These are phyloP conservation scores for Colletotrichum agaves DNA, from an alignment of 2,329 filamentous ascomycete genomes.

Conservation along the genomic window DNA sequence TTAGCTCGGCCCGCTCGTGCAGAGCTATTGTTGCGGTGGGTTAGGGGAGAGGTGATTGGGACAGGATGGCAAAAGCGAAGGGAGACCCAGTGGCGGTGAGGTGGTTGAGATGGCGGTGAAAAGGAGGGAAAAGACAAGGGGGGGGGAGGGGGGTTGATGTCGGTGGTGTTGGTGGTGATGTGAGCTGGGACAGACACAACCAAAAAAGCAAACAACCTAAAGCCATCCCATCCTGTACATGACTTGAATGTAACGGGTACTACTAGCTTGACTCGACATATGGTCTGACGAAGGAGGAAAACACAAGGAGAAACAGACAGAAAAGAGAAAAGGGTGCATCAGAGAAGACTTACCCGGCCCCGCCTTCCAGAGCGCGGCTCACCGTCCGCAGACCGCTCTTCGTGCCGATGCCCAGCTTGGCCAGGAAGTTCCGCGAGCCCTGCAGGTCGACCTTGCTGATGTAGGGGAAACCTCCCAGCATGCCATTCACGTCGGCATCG, in stretches of 20 bases:
- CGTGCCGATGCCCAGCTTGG: conserved; percentile 66
- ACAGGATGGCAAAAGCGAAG: conserved; percentile 10
- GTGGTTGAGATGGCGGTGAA: conserved; percentile 27
- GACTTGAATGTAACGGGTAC: conserved; percentile 23
- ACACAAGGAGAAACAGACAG: background rate
- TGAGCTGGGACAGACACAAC: conserved; percentile 5
- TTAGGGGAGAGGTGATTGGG: conserved; percentile 21
- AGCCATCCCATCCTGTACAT: background rate
- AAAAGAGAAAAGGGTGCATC: background rate
- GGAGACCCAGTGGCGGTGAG: conserved; percentile 22
- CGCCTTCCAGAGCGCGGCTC: conserved; percentile 49
- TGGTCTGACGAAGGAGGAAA: background rate
- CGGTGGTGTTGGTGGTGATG: conserved; percentile 13
- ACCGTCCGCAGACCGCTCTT: conserved; percentile 47
- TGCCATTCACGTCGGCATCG: conserved; percentile 68
- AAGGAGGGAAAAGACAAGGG: background rate
- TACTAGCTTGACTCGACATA: background rate
- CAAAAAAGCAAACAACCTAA: background rate
- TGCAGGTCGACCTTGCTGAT: conserved; percentile 76
- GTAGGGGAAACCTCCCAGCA: conserved; percentile 78
- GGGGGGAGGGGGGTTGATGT: background rate
- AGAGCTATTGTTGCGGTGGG: conserved; percentile 18
- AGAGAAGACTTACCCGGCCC: conserved; percentile 49
- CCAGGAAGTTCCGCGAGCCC: conserved; percentile 75
- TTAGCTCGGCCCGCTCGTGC: conserved; percentile 24